phyloP scores from a whole-genome alignment of 2,329 filamentous ascomycete genomes.

The Ophiostoma tasmaniense region DNA sequence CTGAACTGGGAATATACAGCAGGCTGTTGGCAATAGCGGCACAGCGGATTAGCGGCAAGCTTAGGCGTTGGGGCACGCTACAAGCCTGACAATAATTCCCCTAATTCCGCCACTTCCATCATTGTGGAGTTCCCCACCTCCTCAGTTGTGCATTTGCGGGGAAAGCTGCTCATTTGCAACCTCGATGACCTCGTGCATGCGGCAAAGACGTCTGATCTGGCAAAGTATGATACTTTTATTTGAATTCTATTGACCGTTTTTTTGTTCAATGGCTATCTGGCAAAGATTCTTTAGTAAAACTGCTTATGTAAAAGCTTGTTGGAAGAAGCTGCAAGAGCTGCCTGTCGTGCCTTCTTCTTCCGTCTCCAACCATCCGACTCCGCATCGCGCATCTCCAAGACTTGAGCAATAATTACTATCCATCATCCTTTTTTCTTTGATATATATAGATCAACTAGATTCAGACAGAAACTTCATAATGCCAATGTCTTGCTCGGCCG shows the following conservation, averaged over 20 bases:
- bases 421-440: too few relatives aligned
- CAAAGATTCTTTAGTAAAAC: background rate
- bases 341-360: background rate
- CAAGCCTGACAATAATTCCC: too few relatives aligned
- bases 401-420: background rate
- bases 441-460: too few relatives aligned
- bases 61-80: too few relatives aligned
- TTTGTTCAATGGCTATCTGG: too few relatives aligned
- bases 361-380: too few relatives aligned
- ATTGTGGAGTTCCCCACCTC: background rate
- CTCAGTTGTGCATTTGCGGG: background rate
- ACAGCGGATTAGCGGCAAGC: background rate
- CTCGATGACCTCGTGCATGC: background rate
- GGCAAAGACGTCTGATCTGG: background rate
- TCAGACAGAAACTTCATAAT: background rate
- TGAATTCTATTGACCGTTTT: too few relatives aligned
- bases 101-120: background rate
- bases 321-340: background rate
- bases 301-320: background rate
- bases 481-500: slow-evolving; percentile 1
- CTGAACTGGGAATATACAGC: too few relatives aligned
- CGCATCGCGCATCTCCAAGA: background rate
- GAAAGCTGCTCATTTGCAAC: background rate
- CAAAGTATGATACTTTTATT: too few relatives aligned
- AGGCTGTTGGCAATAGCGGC: background rate